Conservation (phyloP, 2,329 filamentous ascomycete genomes). For the Paecilomyces variotii region DNA sequence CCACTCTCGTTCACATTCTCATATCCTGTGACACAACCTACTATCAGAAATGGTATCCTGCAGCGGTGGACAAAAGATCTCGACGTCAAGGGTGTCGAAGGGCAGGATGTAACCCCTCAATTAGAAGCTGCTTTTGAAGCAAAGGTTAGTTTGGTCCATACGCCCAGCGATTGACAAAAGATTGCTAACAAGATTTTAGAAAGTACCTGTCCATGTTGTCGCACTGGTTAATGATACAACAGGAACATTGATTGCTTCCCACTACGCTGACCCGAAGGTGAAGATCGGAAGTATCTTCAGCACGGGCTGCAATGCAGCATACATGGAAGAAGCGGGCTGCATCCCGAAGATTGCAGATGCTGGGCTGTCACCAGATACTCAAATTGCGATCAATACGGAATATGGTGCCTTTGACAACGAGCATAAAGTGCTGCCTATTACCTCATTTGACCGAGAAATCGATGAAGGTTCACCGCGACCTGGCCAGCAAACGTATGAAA, state of each 20-base stretch:
- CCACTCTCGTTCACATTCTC: conserved; percentile 85
- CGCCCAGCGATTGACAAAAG: neutral
- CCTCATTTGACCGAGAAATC: conserved; percentile 62
- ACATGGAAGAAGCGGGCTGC: conserved; percentile 78
- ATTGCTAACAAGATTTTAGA: conserved; percentile 36
- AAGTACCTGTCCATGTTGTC: conserved; percentile 74
- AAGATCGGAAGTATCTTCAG: conserved; percentile 93
- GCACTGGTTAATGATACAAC: conserved; percentile 93
- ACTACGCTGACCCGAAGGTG: conserved; percentile 78
- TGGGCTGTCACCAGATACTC: conserved; percentile 65
- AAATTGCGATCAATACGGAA: conserved; percentile 89
- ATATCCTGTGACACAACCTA: conserved; percentile 77
- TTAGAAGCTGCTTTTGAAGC: conserved; percentile 65
- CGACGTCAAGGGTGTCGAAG: conserved; percentile 80
- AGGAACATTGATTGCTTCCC: conserved; percentile 83
- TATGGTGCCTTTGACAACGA: conserved; percentile 91
- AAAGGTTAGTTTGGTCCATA: conserved; percentile 37
- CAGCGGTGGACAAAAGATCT: conserved; percentile 92
- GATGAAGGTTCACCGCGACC: conserved; percentile 84
- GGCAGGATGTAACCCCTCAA: conserved; percentile 73
- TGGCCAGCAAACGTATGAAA: conserved; percentile 88
- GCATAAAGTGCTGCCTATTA: conserved; percentile 70
- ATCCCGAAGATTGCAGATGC: conserved; percentile 81
- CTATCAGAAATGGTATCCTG: conserved; percentile 74
- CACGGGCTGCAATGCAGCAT: conserved; percentile 90